Base-by-base conservation (phyloP, 768 basidiomycete species). In the Auricularia auricula-judae region DNA sequence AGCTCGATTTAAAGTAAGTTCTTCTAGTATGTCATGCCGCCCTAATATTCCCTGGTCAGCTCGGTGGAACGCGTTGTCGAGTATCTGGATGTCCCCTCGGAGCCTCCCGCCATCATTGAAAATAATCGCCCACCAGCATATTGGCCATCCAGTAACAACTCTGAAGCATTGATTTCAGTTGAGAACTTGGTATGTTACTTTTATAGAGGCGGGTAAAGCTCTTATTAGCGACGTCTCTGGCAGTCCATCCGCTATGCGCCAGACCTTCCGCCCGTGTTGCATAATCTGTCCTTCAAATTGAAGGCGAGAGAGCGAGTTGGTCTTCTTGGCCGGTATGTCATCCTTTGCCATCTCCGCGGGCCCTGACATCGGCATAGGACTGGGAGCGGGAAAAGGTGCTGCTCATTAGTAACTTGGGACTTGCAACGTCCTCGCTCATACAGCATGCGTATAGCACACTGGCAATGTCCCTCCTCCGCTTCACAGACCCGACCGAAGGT, bases 11-110 rank as follows among this genome's bases (percentile, higher is more conserved):
- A 61, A 89, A 89, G 87, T 89, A 71, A 11, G 86, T 79, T 35
- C 44, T 11, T 61, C 12, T 62, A 47, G 34, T 18, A 47, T 39
- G 63, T 51, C 62, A 58, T 67, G 65, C 42, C 71, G 60, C 62
- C 21, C 67, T 12, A 54, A 59, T 3, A 11, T 42, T 63, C 36
- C 14, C 4, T 35, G 23, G 7, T 62, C 7, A 91, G 89, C 77
- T 88, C 91, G 12, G 91, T 96, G 3, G 93, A 98, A 73, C 89
- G 94, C 65, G 82, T 95, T 14, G 85, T 92, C 5, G 93, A 96
- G 78, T 96, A 95, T 77, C 84, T 96, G 33, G 84, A 91, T 62
- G 80, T 97, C 4, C 92, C 92, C 0, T 91, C 93, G 72, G 93
- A 96, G 71, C 88, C 94, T 0, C 85, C 91, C 2, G 80, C 86